These are phyloP conservation scores for Mycosphaerella arachidis DNA, from an alignment of 2,329 filamentous ascomycete genomes.

Conservation along the genomic window DNA sequence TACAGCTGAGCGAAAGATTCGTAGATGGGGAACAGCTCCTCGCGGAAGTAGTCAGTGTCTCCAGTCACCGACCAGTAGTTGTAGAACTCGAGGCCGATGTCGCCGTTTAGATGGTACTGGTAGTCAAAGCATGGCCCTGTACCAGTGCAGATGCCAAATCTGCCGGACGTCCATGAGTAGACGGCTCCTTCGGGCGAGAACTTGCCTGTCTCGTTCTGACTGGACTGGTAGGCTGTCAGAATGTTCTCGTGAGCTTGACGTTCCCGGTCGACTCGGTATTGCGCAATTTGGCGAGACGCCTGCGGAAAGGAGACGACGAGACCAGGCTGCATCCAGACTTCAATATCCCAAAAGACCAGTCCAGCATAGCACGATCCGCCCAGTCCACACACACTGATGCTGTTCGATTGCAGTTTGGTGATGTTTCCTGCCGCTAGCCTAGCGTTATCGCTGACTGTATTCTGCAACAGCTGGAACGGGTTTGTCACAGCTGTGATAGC, in stretches of 20 bases:
- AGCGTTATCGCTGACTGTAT: slow-evolving; percentile 52
- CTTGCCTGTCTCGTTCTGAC: slow-evolving; percentile 54
- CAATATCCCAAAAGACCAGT: slow-evolving; percentile 62
- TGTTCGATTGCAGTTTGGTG: slow-evolving; percentile 54
- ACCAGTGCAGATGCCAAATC: slow-evolving; percentile 64
- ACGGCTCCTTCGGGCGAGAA: slow-evolving; percentile 57
- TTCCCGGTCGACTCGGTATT: slow-evolving; percentile 58
- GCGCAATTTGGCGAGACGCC: slow-evolving; percentile 58
- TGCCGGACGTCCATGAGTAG: slow-evolving; percentile 64
- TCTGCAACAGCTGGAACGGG: slow-evolving; percentile 54
- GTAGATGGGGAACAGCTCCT: slow-evolving; percentile 58
- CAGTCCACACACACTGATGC: slow-evolving; percentile 64
- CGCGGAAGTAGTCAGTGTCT: slow-evolving; percentile 52
- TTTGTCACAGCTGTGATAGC: slow-evolving; percentile 54
- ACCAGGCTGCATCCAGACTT: slow-evolving; percentile 65
- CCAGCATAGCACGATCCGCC: slow-evolving; percentile 65
- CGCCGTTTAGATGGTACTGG: slow-evolving; percentile 67
- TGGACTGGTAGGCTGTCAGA: slow-evolving; percentile 51
- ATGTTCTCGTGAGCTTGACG: slow-evolving; percentile 58
- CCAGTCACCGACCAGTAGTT: slow-evolving; percentile 60
- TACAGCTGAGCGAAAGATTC: slow-evolving; percentile 61
- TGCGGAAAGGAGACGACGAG: slow-evolving; percentile 60
- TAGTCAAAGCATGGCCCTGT: slow-evolving; percentile 64
- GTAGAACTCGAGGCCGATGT: slow-evolving; percentile 60
- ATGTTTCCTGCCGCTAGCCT: slow-evolving; percentile 46